A percentile compares a stretch with the other conserved stretches of the same genome.
Evolutionary conservation across 176 grass and related monocot genomes (phyloP).

Genomic region (Eleusine indica): DNA sequence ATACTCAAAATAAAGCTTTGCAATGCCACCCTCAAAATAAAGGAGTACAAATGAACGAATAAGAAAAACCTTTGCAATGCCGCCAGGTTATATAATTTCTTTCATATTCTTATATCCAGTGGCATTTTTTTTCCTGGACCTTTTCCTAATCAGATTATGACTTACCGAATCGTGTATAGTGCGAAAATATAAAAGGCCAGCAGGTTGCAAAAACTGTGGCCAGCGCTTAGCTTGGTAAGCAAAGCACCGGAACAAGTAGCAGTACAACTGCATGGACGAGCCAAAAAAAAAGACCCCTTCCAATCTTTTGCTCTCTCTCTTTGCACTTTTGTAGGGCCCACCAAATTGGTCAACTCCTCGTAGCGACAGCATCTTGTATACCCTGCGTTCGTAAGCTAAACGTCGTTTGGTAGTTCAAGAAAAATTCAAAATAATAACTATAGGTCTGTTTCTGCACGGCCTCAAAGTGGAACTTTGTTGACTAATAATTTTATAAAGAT

Average conservation of each 20-base stretch:
- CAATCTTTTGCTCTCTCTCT: not conserved
- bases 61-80: too few species aligned
- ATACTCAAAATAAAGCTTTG: too few species aligned
- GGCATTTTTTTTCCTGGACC: too few species aligned
- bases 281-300: not conserved
- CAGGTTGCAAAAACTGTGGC: constrained; percentile 47
- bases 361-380: not conserved
- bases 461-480: too few species aligned
- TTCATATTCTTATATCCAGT: too few species aligned
- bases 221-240: constrained; percentile 25
- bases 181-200: constrained; percentile 11
- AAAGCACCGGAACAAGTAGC: not conserved
- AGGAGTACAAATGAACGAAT: too few species aligned
- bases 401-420: not conserved
- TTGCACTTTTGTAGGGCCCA: not conserved
- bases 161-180: constrained; percentile 25
- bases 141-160: not conserved
- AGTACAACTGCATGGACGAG: not conserved
- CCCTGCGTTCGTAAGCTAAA: not conserved
- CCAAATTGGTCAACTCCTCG: not conserved
- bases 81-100: too few species aligned
- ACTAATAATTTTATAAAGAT: too few species aligned
- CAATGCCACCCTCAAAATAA: too few species aligned
- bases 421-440: not conserved
- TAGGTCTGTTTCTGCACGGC: too few species aligned